These are phyloP conservation scores for Colletotrichum sansevieriae DNA, from an alignment of 2,329 filamentous ascomycete genomes.

Conservation along the genomic window DNA sequence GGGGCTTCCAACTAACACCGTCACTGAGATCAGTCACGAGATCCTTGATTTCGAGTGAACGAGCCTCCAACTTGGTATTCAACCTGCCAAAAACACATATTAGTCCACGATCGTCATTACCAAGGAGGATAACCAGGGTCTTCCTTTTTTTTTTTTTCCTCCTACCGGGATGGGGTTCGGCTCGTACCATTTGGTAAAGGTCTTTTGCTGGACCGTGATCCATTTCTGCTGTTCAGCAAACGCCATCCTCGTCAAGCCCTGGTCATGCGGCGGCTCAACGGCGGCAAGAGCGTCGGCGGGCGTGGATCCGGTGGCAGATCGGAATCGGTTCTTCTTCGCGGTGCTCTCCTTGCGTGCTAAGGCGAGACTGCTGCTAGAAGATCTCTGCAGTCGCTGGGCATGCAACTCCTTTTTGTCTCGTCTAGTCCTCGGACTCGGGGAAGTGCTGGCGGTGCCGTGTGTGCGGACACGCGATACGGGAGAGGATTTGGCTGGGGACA, in stretches of 20 bases:
- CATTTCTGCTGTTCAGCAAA: constrained; percentile 75
- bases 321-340: constrained; percentile 51
- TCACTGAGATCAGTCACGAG: constrained; percentile 92
- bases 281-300: constrained; percentile 59
- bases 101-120: constrained; percentile 27
- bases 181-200: constrained; percentile 90
- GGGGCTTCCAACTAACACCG: constrained; percentile 74
- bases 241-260: constrained; percentile 70
- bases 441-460: constrained; percentile 43
- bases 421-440: constrained; percentile 53
- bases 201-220: constrained; percentile 94
- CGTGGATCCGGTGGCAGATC: constrained; percentile 51
- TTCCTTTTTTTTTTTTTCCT: constrained; percentile 23
- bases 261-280: constrained; percentile 63
- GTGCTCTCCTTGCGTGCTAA: constrained; percentile 47
- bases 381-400: constrained; percentile 62
- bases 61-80: constrained; percentile 90
- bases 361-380: constrained; percentile 54
- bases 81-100: constrained; percentile 70
- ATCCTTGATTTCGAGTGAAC: constrained; percentile 85
- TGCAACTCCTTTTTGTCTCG: constrained; percentile 64
- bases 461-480: constrained; percentile 43
- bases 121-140: not conserved
- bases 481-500: constrained; percentile 42
- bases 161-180: constrained; percentile 21